Evolutionary conservation across 176 grass and related monocot species (phyloP).

Genomic region (Oryza glaberrima): DNA sequence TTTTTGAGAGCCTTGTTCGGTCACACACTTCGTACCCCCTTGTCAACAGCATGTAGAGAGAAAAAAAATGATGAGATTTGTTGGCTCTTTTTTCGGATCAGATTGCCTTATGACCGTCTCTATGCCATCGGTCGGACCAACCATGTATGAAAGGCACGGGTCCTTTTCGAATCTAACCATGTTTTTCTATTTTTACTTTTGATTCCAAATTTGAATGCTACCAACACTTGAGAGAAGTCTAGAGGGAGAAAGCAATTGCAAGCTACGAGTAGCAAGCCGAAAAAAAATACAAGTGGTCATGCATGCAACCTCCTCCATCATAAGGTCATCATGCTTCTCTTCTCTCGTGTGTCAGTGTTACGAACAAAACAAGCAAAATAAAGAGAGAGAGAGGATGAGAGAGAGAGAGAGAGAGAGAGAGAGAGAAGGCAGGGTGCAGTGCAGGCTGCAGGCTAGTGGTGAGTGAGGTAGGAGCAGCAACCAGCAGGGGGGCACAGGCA

Average conservation of each 20-base stretch:
- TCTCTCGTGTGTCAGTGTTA: slow-evolving; percentile 72
- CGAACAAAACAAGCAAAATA: slow-evolving; percentile 33
- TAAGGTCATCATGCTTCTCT: slow-evolving; percentile 79
- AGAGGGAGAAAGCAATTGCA: not conserved
- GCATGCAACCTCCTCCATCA: slow-evolving; percentile 46
- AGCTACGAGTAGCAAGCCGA: not conserved
- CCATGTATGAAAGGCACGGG: no score
- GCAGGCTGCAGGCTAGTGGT: no score
- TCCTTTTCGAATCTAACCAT: no score
- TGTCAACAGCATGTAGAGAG: no score
- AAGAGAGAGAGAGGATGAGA: slow-evolving; percentile 1
- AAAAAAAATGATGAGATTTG: not conserved
- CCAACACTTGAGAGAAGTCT: not conserved
- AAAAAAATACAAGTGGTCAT: slow-evolving; percentile 46
- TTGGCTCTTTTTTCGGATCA: no score
- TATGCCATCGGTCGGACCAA: no score
- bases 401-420: not conserved
- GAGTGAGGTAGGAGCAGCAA: not conserved
- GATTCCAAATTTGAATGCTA: no score
- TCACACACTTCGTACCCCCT: no score
- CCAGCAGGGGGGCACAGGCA: slow-evolving; percentile 35
- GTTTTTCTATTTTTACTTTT: no score
- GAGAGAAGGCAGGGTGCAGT: no score
- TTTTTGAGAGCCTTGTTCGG: no score
- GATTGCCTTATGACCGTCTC: no score